phyloP scores from a whole-genome alignment of 1,284 basidiomycete species.

The Marasmius fiardii region DNA sequence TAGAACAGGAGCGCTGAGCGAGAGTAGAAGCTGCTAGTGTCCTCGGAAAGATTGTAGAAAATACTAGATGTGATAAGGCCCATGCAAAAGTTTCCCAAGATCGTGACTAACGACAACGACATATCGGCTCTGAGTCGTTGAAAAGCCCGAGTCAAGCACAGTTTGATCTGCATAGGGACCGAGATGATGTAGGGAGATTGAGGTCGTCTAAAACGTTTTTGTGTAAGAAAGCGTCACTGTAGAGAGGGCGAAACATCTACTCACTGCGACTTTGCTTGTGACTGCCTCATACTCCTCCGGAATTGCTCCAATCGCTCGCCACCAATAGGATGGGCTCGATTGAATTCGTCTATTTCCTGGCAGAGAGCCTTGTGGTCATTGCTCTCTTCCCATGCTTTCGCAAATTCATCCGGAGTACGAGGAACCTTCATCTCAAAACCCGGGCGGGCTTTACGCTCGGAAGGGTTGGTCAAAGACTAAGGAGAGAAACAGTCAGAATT shows the following conservation, averaged over 20 bases:
- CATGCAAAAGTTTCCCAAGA: constrained; percentile 16
- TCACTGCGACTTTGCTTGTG: constrained; percentile 36
- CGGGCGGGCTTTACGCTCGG: constrained; percentile 44
- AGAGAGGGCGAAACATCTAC: constrained; percentile 29
- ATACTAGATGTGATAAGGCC: constrained; percentile 45
- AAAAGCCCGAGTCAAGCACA: constrained; percentile 50
- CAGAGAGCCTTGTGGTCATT: constrained; percentile 28
- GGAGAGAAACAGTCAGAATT: too few species aligned
- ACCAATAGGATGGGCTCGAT: constrained; percentile 29
- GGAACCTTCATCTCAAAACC: constrained; percentile 47
- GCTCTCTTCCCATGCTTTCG: constrained; percentile 27
- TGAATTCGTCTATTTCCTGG: constrained; percentile 31
- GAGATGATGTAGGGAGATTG: constrained; percentile 35
- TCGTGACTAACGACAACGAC: constrained; percentile 17
- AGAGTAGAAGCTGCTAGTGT: constrained; percentile 44
- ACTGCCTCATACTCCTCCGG: constrained; percentile 30
- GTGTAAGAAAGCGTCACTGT: not conserved
- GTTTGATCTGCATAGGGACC: constrained; percentile 47
- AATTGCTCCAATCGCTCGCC: constrained; percentile 33
- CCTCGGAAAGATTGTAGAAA: constrained; percentile 41
- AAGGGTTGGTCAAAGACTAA: constrained; percentile 49
- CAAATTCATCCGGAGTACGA: constrained; percentile 54
- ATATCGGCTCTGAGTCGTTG: constrained; percentile 53
- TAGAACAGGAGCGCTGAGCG: constrained; percentile 37
- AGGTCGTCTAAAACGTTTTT: constrained; percentile 15